Evolutionary conservation across 176 grass and related monocot species (phyloP), one percentile per base, ranked within the genome.

Genomic region (Musa troglodytarum): DNA sequence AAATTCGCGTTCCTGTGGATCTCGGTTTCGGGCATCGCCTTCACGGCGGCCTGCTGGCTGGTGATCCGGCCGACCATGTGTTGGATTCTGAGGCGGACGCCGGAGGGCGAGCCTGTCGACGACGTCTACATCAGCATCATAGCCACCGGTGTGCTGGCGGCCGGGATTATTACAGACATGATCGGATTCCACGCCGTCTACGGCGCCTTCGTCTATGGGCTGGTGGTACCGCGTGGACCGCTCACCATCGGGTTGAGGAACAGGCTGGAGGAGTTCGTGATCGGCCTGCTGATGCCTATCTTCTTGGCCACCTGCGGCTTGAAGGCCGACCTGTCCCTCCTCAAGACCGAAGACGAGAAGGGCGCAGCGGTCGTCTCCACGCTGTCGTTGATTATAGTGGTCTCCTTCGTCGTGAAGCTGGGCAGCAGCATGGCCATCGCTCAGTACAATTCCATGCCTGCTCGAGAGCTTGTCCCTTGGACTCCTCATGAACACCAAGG

Each of bases 401-500:
- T 83, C 10, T 29, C 68, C 15, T 24, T 83, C 2, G 65, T 65
- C 9, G 57, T 29, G 0, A 83, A 83, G 81, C 68, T 83, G 52
- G 52, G 13, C 10, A 63, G 81, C 34, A 77, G 72, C 81, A 64
- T 70, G 25, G 15, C 77, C 58, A 71, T 71, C 24, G 81, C 74
- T 1, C 63, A 63, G 16, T 69, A 66, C 64, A 72, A 83, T 54
- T 59, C 74, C 24, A 77, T 83, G 26, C 26, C 74, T 0, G 56
- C 56, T 19, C n/a, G 51, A 83, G 10, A 74, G 74, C 54, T 68
- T 83, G 25, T 63, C 81, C 49, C 52, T 83, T 17, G 81, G 81
- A 2, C 68, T 83, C 19, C 76, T 83, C 54, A 83, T 83, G 81
- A 83, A 68, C 81, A 64, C 54, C 58, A 83, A 74, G 13, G 81